Base-by-base conservation (phyloP, 176 grass and related monocot genomes). In the Aegilops sharonensis region DNA sequence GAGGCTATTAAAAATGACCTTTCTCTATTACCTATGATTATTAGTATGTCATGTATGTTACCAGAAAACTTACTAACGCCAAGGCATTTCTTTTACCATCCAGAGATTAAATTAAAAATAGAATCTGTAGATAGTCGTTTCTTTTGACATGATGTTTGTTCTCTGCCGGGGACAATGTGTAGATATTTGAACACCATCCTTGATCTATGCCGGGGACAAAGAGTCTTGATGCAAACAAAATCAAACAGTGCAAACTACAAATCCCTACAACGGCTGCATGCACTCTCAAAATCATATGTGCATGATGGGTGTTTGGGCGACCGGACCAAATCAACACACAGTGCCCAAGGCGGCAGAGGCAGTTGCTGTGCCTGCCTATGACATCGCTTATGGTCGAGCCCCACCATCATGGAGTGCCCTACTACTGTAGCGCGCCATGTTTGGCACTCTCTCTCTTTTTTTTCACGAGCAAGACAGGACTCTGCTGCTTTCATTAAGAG, bases 231-330 rank as follows among this genome's bases (percentile, higher is more conserved):
- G 24, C 23, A 21, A 89, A 72, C 17, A 54, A 84, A 62, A 84
- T 64, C 54, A 54, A 79, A 80, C 81, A 84, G 66, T 31, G 11
- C 43, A 74, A 45, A 48, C 71, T 27, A 47, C 52, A 72, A 30
- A 72, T n/a, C 65, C 54, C 52, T 39, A 52, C 8, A 62, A 62
- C 8, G 5, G 34, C 48, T 70, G 59, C 45, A 8, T 37, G 29
- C 50, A 43, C 50, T 67, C 39, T 40, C 54, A 78, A 72, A 84
- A 84, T 89, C 87, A 89, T 89, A 57, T 18, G 67, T 40, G 66
- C 65, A 89, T 89, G 64, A 89, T 89, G 75, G 75, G 34, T 15
- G n/a, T 39, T 72, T n/a, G 25, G 65, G 39, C 52, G 68, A 64
- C 42, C 77, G 72, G 59, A 89, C 39, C 56, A 84, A 50, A 88